These are phyloP conservation scores for Amylostereum areolatum DNA, from an alignment of 1,284 basidiomycete genomes.

Conservation along the genomic window DNA sequence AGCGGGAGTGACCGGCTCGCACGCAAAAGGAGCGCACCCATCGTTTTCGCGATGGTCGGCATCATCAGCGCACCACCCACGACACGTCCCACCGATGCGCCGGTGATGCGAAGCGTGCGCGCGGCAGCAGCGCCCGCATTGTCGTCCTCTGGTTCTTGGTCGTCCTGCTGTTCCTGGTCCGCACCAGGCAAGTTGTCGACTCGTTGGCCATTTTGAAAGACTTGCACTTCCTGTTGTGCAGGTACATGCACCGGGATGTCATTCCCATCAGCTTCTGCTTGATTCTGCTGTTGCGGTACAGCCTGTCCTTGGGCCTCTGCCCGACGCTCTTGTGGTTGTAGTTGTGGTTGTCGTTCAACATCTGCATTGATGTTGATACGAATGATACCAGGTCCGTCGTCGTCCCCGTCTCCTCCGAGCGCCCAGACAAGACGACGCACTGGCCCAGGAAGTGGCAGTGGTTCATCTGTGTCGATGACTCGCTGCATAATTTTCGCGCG, in stretches of 20 bases:
- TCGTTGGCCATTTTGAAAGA: background rate
- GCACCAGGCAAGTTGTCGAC: background rate
- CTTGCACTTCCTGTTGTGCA: no score
- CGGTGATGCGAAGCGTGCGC: slow-evolving; percentile 49
- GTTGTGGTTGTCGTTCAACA: slow-evolving; percentile 7
- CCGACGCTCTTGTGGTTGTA: background rate
- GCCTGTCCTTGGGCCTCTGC: slow-evolving; percentile 1
- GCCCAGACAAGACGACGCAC: slow-evolving; percentile 26
- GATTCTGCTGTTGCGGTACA: background rate
- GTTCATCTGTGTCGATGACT: slow-evolving; percentile 34
- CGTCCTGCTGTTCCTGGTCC: slow-evolving; percentile 10
- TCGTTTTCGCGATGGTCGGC: slow-evolving; percentile 55
- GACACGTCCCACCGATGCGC: slow-evolving; percentile 53
- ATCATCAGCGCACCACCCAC: slow-evolving; percentile 61
- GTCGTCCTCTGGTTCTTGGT: slow-evolving; percentile 16
- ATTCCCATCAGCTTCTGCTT: background rate
- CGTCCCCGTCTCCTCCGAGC: slow-evolving; percentile 36
- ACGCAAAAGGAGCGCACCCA: slow-evolving; percentile 54
- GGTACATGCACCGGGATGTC: background rate
- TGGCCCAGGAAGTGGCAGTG: slow-evolving; percentile 12
- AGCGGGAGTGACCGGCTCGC: slow-evolving; percentile 40
- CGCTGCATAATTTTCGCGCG: slow-evolving; percentile 38
- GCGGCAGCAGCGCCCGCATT: slow-evolving; percentile 40
- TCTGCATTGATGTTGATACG: slow-evolving; percentile 38
- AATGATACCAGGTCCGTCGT: slow-evolving; percentile 37